Conservation (phyloP, 1,284 basidiomycete genomes). For the Pyrrhoderma lamaoense region DNA sequence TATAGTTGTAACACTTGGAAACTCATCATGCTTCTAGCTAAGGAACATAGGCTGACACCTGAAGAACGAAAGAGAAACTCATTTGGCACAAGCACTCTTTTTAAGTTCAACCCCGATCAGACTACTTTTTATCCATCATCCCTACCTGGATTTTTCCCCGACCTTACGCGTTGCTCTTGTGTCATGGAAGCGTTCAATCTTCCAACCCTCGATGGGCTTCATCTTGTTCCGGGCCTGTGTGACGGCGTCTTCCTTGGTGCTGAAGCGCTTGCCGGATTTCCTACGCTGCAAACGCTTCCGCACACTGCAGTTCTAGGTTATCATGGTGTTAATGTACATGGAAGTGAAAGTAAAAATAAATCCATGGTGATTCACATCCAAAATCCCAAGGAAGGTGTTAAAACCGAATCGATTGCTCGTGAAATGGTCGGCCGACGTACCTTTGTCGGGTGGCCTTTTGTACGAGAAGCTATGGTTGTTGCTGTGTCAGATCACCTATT, state of each 20-base stretch:
- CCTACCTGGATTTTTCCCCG: constrained; percentile 90
- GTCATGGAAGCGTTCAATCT: constrained; percentile 76
- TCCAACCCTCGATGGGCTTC: constrained; percentile 82
- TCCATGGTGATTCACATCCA: constrained; percentile 88
- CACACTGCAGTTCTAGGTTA: constrained; percentile 71
- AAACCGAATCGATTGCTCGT: constrained; percentile 68
- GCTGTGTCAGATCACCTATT: constrained; percentile 85
- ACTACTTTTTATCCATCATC: constrained; percentile 80
- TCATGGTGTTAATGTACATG: constrained; percentile 93
- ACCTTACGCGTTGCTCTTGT: constrained; percentile 79
- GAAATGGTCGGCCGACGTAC: constrained; percentile 72
- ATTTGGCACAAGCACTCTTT: constrained; percentile 75
- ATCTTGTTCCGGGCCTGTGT: constrained; percentile 81
- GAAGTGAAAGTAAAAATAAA: constrained; percentile 83
- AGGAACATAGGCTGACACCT: constrained; percentile 68
- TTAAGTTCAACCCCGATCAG: constrained; percentile 63
- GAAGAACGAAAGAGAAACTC: constrained; percentile 78
- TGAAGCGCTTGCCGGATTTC: constrained; percentile 91
- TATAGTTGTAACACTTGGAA: background rate
- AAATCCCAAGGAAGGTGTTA: constrained; percentile 63
- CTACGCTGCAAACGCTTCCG: constrained; percentile 86
- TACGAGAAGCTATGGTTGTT: constrained; percentile 85
- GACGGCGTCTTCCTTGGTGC: constrained; percentile 86
- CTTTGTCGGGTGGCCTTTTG: constrained; percentile 90
- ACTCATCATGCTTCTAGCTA: constrained; percentile 35